phyloP scores from a whole-genome alignment of 257 asterid genomes.

The Solanum appendiculatum region DNA sequence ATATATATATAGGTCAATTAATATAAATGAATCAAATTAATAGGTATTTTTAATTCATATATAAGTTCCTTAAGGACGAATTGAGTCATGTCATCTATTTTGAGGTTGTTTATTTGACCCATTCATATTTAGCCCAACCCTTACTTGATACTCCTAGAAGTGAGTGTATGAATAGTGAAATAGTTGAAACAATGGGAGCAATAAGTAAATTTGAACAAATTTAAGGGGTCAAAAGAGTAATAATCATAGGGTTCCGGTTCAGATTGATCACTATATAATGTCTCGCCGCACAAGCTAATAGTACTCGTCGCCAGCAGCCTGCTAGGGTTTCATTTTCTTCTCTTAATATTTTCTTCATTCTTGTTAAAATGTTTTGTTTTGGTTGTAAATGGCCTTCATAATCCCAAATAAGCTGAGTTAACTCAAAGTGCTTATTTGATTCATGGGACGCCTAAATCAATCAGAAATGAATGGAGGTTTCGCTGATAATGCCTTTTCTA shows the following conservation, averaged over 20 bases:
- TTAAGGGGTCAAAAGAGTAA: background rate
- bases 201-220: background rate
- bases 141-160: no score
- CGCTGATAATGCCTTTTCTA: slow-evolving; percentile 67
- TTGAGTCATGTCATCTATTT: no score
- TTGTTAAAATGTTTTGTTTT: background rate
- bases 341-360: no score
- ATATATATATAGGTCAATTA: no score
- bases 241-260: background rate
- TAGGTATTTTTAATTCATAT: no score
- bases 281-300: background rate
- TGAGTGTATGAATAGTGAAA: background rate
- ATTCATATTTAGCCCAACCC: no score
- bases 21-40: no score
- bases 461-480: slow-evolving; percentile 49
- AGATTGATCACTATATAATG: background rate
- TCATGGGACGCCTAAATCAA: slow-evolving; percentile 81
- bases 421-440: slow-evolving; percentile 54
- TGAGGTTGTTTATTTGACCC: no score
- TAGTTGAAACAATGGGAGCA: background rate
- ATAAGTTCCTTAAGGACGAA: no score
- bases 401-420: slow-evolving; percentile 64
- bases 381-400: slow-evolving; percentile 42
- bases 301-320: background rate
- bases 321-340: background rate